Base-by-base conservation (phyloP, 306 rosid genomes). In the Alnus glutinosa region DNA sequence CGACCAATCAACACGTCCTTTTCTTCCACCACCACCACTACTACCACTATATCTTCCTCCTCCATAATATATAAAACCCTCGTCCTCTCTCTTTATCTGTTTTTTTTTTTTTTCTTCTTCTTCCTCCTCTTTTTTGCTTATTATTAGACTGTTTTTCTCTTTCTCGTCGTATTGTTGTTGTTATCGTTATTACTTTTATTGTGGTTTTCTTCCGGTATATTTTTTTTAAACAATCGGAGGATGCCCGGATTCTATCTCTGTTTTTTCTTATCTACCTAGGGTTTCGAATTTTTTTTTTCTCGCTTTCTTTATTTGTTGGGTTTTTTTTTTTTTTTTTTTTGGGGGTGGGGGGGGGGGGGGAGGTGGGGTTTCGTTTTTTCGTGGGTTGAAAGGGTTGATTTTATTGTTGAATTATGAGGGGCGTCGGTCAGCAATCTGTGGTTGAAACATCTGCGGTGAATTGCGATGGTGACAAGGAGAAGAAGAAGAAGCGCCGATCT, bases 401-500 rank as follows among this genome's bases (percentile, higher is more conserved):
- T 9, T 28, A 2, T 28, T 28, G 15, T 39, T 0, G 23, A 32
- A 87, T 44, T 81, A 93, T 88, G 98, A 91, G 67, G 64, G 79
- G 84, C 2, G 46, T 82, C 12, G 80, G 77, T 52, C 96, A 90
- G 50, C 89, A 86, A 80, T 81, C 89, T 4, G 74, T 80, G 74
- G 74, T 71, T 18, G 92, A 94, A 61, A 88, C 90, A 74, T 77
- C 78, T 51, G 94, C 89, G 11, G 42, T 12, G 28, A 42, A 67
- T 67, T 67, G 72, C 23, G 90, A 87, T 19, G 92, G 77, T 16
- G 98, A 91, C 28, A 92, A 94, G 87, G 97, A 94, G 13, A 92
- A 90, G 92, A 94, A 85, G 90, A 95, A 91, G 90, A 90, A 78
- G 61, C 96, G 94, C 28, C 89, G 94, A 80, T 78, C 92, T 75